Base-by-base conservation (phyloP, 192 early-diverging fungal species). In the Chytriomyces sp. region DNA sequence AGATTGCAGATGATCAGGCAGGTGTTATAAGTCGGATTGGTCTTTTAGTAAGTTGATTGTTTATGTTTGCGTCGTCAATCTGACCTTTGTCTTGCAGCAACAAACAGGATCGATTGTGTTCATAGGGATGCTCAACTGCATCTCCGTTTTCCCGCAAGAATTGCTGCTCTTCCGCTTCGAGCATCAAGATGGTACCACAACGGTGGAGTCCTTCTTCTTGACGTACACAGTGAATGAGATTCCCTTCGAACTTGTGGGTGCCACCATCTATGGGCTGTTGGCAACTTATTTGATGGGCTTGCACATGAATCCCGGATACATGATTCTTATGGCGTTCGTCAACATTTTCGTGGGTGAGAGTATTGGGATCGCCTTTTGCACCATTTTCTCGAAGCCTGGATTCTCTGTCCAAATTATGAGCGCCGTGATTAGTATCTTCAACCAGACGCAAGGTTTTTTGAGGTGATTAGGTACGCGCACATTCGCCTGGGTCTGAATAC, bases 311-410 rank as follows among this genome's bases (percentile, higher is more conserved):
- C 74, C 44, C 28, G 66, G 31, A 7, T 30, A 34, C 60, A 57
- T 52, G 37, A 39, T 77, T 33, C 69, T 78, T 12, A 34, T 39
- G 12, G 41, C 41, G n/a, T 53, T 52, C 3, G 44, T 39, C 19
- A 30, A 59, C 61, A 58, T 82, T 17, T 75, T 75, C 57, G 72
- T 59, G 8, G 82, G 82, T 6, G 82, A 84, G 39, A 74, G 70
- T 30, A 80, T 84, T 41, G 82, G 82, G 34, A 84, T 84, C 39
- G 77, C 66, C 28, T 84, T 81, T 63, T 79, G 75, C 70, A 71
- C 82, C 3, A 12, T 84, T 32, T 75, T 82, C 34, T 59, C 73
- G 34, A 73, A 73, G 57, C 62, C 82, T n/a, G 78, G 78, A 3
- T 84, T 84, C 62, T 64, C 73, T 3, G 80, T 84, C 4, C 79